Percentiles rank a stretch among this genome's conserved stretches.
Evolutionary conservation across 495 filamentous ascomycete genomes (phyloP).

Genomic region (Aspergillus coremiiformis): DNA sequence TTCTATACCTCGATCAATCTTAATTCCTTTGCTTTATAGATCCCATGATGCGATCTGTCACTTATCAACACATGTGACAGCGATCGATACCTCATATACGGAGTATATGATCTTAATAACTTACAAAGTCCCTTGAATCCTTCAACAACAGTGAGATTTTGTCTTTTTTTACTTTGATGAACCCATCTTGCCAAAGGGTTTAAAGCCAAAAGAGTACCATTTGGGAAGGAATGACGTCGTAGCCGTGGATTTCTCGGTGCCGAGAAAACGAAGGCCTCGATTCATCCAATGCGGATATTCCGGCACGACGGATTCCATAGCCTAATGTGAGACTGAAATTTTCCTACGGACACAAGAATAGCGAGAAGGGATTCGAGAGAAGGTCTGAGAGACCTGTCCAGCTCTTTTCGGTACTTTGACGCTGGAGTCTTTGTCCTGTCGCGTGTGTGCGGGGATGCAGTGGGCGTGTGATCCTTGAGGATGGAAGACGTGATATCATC

Average conservation of each 20-base stretch:
- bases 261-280: background rate
- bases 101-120: too few relatives aligned
- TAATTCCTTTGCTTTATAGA: too few relatives aligned
- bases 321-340: background rate
- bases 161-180: too few relatives aligned
- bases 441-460: background rate
- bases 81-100: background rate
- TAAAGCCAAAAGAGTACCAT: background rate
- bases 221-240: background rate
- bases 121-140: too few relatives aligned
- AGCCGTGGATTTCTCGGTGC: background rate
- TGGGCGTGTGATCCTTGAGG: background rate
- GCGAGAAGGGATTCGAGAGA: background rate
- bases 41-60: background rate
- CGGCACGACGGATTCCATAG: background rate
- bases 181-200: background rate
- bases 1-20: background rate
- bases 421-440: too few relatives aligned
- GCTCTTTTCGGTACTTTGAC: background rate
- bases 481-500: background rate
- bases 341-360: background rate
- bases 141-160: too few relatives aligned
- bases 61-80: background rate
- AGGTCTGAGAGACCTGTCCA: background rate
- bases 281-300: background rate